Conservation (phyloP, 768 basidiomycete genomes). For the Boletus sp. region DNA sequence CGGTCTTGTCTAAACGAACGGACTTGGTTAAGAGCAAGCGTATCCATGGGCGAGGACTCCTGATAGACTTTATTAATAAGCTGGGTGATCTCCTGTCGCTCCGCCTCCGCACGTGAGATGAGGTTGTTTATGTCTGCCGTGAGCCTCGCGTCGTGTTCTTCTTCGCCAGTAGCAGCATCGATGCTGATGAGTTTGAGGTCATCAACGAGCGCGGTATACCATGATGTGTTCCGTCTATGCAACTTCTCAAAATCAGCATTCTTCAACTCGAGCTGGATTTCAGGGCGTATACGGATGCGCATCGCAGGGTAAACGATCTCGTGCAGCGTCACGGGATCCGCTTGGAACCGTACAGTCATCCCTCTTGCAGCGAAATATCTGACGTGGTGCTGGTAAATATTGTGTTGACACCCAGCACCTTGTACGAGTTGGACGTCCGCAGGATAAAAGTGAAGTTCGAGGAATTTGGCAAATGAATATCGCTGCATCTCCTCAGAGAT, state of each 20-base stretch:
- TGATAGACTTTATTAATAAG: conserved; percentile 79
- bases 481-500: conserved; percentile 89
- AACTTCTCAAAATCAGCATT: conserved; percentile 85
- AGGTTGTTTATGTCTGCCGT: conserved; percentile 61
- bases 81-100: conserved; percentile 66
- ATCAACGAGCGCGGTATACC: conserved; percentile 74
- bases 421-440: conserved; percentile 80
- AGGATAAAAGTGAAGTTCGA: conserved; percentile 95
- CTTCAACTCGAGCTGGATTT: conserved; percentile 85
- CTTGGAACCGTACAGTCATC: conserved; percentile 85
- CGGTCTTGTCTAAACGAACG: conserved; percentile 87
- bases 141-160: conserved; percentile 62
- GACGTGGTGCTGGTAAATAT: conserved; percentile 89
- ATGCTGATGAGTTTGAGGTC: conserved; percentile 75
- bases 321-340: conserved; percentile 76
- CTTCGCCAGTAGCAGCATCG: conserved; percentile 77
- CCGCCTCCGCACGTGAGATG: conserved; percentile 69
- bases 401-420: conserved; percentile 89
- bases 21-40: conserved; percentile 81
- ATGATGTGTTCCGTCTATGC: conserved; percentile 63
- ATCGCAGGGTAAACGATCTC: conserved; percentile 90
- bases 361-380: conserved; percentile 84
- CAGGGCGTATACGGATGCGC: conserved; percentile 79
- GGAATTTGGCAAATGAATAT: conserved; percentile 94
- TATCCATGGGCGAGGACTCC: conserved; percentile 78